Base-by-base conservation (phyloP, 2,329 filamentous ascomycete species). In the Hypoxylon sp. region DNA sequence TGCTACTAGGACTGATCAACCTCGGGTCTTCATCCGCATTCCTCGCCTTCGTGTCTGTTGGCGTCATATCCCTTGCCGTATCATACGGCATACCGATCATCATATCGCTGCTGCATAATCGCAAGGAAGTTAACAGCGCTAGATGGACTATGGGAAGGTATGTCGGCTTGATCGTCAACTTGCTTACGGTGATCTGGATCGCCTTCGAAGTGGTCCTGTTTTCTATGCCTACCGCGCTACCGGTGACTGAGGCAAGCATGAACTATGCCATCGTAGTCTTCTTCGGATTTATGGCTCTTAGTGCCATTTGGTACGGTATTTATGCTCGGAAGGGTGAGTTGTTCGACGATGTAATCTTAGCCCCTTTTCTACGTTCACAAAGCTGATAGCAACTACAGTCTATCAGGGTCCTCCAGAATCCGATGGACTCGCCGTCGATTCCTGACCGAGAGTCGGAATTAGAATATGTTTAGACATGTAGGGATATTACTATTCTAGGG, bases 251-350 rank as follows among this genome's bases (percentile, higher is more conserved):
- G 9, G 64, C 58, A n/a, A 75, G 69, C 59, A 75, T 76, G 75
- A 78, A 88, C 68, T 89, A 89, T 72, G 85, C 86, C 1, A 82
- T 81, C 45, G 86, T 88, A 0, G 87, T 90, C 2, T 84, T 89
- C 67, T 81, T 85, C 19, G 76, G 73, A 1, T 75, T 78, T 60
- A 73, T 76, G 75, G 72, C 61, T 28, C 53, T 78, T 3, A 76
- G 75, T 17, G 82, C 79, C 0, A 69, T 80, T 5, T 88, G 84
- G 85, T 88, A 87, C 74, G 71, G 76, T 0, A 70, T 84, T 5
- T 82, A 86, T 77, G 85, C 84, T 50, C 79, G 82, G 53, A 86
- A 84, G 76, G 81, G 85, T 85, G 74, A 75, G 80, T 78, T 17
- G 32, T 17, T 11, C 30, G 1, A 48, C 17, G 14, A 57, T 23